Evolutionary conservation across 2,329 filamentous ascomycete species (phyloP), one percentile per base, ranked within the genome.

Genomic region (Verticillium klebahnii): DNA sequence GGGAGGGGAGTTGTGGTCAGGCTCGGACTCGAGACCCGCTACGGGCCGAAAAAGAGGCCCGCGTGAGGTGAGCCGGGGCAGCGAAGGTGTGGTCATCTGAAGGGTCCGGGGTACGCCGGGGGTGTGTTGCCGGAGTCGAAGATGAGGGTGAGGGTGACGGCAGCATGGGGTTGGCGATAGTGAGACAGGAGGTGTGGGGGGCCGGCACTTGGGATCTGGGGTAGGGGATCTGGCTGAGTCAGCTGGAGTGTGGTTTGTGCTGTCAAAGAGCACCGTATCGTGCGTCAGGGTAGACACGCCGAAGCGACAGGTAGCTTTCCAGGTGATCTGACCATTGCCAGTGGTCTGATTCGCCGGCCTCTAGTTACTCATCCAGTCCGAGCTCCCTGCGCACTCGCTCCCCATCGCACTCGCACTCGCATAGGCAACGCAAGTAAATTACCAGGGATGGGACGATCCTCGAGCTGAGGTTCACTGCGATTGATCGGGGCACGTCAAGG

Each of bases 11-110:
- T 45, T 23, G 17, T 15, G 17, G 39, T 9, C 29, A 29, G 29
- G 29, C 29, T 2, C 17, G 6, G 6, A 5, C 45, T 52, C 23
- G 45, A 52, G 8, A 19, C 45, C 45, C 45, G 45, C 17, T n/a
- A 50, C 45, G 45, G 45, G 45, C 45, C 45, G 45, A 50, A 50
- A 14, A 50, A 25, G 92, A 91, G 0, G 84, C 68, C 83, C 56
- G 84, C n/a, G 40, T 50, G 40, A n/a, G 19, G 9, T 50, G 19
- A 7, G 40, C 40, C n/a, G 40, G n/a, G 40, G 9, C 5, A 8
- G n/a, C 40, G 40, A 50, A n/a, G 40, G 40, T 50, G 40, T 50
- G 40, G 12, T 50, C 5, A 23, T 50, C 19, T 23, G 40, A n/a
- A n/a, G 40, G 23, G 23, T 12, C 19, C 45, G 19, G 17, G 45